A percentile compares a stretch with the other conserved stretches of the same genome.
These are phyloP conservation scores for Ettlia oleoabundans DNA, from an alignment of 139 green algal species.

Conservation along the genomic window DNA sequence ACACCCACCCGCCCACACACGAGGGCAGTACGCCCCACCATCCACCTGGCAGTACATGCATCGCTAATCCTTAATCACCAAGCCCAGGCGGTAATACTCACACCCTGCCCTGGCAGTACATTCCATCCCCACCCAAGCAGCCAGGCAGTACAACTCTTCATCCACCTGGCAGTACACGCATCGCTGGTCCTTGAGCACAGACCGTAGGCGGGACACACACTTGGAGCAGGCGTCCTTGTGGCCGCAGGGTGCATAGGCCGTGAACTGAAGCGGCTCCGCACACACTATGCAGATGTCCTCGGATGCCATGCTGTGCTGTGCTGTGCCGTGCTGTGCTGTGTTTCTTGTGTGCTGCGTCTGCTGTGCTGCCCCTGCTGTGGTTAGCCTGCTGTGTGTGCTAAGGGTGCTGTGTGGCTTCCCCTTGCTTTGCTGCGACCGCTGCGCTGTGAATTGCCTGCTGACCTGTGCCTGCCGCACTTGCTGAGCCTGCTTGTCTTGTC, in stretches of 20 bases:
- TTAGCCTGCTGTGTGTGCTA: too few relatives aligned
- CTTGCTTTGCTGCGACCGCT: too few relatives aligned
- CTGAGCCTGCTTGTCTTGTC: too few relatives aligned
- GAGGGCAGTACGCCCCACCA: background rate
- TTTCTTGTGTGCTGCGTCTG: too few relatives aligned
- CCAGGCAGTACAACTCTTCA: background rate
- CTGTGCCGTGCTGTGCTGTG: too few relatives aligned
- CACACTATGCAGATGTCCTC: slow-evolving; percentile 82
- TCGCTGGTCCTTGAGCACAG: slow-evolving; percentile 83
- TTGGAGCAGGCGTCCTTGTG: slow-evolving; percentile 92
- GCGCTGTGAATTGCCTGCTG: too few relatives aligned
- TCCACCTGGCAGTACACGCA: slow-evolving; percentile 90
- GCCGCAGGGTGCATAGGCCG: slow-evolving; percentile 80
- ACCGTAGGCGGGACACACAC: slow-evolving; percentile 81
- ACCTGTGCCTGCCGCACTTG: too few relatives aligned
- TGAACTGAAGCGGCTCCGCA: slow-evolving; percentile 85
- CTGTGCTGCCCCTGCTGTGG: too few relatives aligned
- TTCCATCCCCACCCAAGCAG: background rate
- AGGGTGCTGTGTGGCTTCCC: too few relatives aligned
- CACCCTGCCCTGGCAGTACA: too few relatives aligned
- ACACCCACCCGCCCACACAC: background rate
- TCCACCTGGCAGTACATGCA: slow-evolving; percentile 90
- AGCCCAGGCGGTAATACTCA: slow-evolving; percentile 82
- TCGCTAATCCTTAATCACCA: slow-evolving; percentile 83
- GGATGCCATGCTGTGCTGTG: background rate